Conservation (phyloP, 768 basidiomycete genomes). For the Russula virescens region DNA sequence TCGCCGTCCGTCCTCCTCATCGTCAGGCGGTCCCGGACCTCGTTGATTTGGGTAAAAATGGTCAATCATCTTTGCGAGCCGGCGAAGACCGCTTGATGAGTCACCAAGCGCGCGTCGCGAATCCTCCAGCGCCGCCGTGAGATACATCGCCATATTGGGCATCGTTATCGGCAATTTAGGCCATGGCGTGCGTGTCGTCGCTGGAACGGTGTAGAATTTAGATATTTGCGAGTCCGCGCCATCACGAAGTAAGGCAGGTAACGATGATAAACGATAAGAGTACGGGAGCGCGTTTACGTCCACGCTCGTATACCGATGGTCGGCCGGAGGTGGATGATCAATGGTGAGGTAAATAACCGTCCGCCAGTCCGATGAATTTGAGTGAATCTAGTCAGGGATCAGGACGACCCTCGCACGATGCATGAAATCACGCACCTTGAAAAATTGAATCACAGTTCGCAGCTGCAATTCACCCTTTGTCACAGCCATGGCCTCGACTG, state of each 20-base stretch:
- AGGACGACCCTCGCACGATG: slow-evolving; percentile 2
- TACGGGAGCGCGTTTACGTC: slow-evolving; percentile 67
- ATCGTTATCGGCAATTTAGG: slow-evolving; percentile 71
- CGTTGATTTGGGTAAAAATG: slow-evolving; percentile 54
- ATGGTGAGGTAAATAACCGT: slow-evolving; percentile 73
- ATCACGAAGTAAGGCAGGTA: slow-evolving; percentile 60
- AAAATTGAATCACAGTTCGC: slow-evolving; percentile 73
- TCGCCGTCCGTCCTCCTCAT: slow-evolving; percentile 43
- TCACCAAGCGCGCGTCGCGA: slow-evolving; percentile 59
- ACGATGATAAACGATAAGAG: slow-evolving; percentile 56
- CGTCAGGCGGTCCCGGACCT: slow-evolving; percentile 30
- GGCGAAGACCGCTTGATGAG: slow-evolving; percentile 53
- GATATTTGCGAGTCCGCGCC: slow-evolving; percentile 56
- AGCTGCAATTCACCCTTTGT: slow-evolving; percentile 53
- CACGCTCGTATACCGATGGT: slow-evolving; percentile 42
- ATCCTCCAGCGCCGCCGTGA: slow-evolving; percentile 63
- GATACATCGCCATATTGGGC: slow-evolving; percentile 69
- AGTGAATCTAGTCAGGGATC: slow-evolving; percentile 46
- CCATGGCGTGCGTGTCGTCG: slow-evolving; percentile 51
- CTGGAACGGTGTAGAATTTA: slow-evolving; percentile 68
- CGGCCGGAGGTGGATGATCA: slow-evolving; percentile 56
- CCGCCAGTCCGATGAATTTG: slow-evolving; percentile 57
- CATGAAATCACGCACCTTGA: slow-evolving; percentile 44
- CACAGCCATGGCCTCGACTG: slow-evolving; percentile 57
- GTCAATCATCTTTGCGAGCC: slow-evolving; percentile 65